Evolutionary conservation across 2,329 filamentous ascomycete genomes (phyloP).

Genomic region (Immersiporthe knoxdaviesiana): DNA sequence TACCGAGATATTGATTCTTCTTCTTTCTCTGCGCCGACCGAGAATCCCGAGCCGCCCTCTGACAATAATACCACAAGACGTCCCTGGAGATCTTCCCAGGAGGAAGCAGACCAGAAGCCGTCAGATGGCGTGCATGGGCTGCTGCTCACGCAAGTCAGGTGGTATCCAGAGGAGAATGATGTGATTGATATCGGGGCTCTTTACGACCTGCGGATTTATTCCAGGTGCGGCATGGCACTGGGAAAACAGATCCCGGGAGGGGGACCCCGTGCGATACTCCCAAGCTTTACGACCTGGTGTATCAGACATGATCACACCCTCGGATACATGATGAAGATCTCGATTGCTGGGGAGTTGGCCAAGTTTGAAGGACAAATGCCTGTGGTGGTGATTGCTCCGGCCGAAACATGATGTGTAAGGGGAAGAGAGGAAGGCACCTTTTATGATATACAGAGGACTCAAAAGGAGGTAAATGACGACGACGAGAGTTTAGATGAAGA

Average conservation of each 20-base stretch:
- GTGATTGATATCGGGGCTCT: conserved; percentile 19
- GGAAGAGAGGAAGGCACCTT: not conserved
- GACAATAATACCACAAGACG: not conserved
- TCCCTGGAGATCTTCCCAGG: not conserved
- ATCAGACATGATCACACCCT: conserved; percentile 34
- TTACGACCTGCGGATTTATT: not conserved
- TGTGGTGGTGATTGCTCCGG: conserved; percentile 10
- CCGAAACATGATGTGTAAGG: not conserved
- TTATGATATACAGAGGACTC: too few species aligned
- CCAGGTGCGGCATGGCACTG: conserved; percentile 1
- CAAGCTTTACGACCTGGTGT: conserved; percentile 35
- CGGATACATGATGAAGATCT: conserved; percentile 31
- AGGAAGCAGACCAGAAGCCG: not conserved
- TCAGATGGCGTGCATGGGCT: not conserved
- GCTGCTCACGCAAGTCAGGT: conserved; percentile 3
- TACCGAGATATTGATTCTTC: not conserved
- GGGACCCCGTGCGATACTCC: conserved; percentile 18
- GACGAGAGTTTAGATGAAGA: too few species aligned
- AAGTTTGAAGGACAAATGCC: conserved; percentile 6
- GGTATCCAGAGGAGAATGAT: conserved; percentile 17
- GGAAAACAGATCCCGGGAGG: not conserved
- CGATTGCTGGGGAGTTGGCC: conserved; percentile 11
- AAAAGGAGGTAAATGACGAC: too few species aligned
- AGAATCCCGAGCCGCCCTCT: not conserved
- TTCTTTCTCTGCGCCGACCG: not conserved